Base-by-base conservation (phyloP, 176 grass and related monocot species). In the Cenchrus fungigraminus region DNA sequence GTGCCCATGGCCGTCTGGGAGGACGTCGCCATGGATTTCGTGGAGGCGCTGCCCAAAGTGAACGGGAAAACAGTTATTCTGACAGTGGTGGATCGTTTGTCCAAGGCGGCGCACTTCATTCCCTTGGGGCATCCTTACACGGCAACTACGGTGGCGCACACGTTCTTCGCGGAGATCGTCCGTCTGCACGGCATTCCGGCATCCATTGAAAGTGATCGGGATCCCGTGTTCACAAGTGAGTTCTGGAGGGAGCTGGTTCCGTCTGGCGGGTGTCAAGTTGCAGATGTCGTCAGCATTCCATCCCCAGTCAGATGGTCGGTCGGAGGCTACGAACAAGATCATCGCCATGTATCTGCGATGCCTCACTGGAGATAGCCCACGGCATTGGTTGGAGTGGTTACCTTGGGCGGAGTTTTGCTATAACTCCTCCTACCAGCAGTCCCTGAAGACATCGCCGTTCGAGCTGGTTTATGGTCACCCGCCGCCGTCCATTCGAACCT, bases 81-180 rank as follows among this genome's bases (percentile, higher is more conserved):
- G 0, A 62, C 59, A 0, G n/a, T 62, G 9, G n/a, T 62, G 1
- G n/a, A 62, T 4, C 0, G 20, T 20, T 62, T 62, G 0, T 62
- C n/a, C 2, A 62, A 62, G 8, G 1, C 0, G 0, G 59, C n/a
- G 0, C 20, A 62, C 8, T 62, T 62, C 9, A 9, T 62, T 0
- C 1, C n/a, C 0, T 1, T 62, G 3, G 9, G 8, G 2, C 59
- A 62, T 0, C 59, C 59, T 0, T 62, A 62, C 59, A 25, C 2
- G 2, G 59, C 59, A 0, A 0, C 59, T 0, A 4, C 59, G 0
- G n/a, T 62, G 0, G n/a, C n/a, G 0, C 2, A 1, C 0, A n/a
- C 59, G 1, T 62, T 62, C 59, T 62, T 62, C n/a, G 3, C 2
- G 0, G 59, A 3, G 2, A 12, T 62, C 25, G 25, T 25, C 25